phyloP scores from a whole-genome alignment of 805 yeast genomes.

The Saturnispora bothae region DNA sequence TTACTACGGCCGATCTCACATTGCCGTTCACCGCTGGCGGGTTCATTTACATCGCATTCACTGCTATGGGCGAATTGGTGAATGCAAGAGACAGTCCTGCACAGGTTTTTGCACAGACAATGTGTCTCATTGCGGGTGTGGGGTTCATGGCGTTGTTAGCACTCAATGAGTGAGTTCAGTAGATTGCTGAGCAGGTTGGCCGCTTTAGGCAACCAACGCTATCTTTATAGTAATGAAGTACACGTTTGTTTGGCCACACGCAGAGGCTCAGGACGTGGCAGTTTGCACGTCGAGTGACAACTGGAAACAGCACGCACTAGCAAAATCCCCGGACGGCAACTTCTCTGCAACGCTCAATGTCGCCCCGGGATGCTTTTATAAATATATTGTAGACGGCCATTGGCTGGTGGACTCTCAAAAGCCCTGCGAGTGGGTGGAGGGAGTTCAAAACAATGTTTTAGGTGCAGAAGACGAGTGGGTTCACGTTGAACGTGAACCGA shows the following conservation, averaged over 20 bases:
- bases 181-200: constrained; percentile 4
- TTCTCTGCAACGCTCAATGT: constrained; percentile 8
- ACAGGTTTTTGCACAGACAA: constrained; percentile 37
- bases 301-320: constrained; percentile 40
- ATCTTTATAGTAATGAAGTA: constrained; percentile 1
- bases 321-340: constrained; percentile 30
- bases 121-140: constrained; percentile 43
- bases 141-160: constrained; percentile 45
- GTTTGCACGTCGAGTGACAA: constrained; percentile 53
- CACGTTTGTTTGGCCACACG: constrained; percentile 3
- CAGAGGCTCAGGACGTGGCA: constrained; percentile 26
- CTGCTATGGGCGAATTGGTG: constrained; percentile 44
- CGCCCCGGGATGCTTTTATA: constrained; percentile 35
- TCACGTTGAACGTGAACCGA: background rate
- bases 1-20: constrained; percentile 31
- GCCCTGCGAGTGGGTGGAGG: constrained; percentile 32
- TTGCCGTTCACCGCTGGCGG: constrained; percentile 74
- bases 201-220: background rate
- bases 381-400: constrained; percentile 49
- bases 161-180: constrained; percentile 30
- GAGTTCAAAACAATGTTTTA: constrained; percentile 44
- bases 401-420: constrained; percentile 31
- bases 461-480: constrained; percentile 16
- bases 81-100: constrained; percentile 29
- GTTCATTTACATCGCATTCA: constrained; percentile 61